Base-by-base conservation (phyloP, 1,284 basidiomycete species). In the Microbotryum lychnidis-dioicae region DNA sequence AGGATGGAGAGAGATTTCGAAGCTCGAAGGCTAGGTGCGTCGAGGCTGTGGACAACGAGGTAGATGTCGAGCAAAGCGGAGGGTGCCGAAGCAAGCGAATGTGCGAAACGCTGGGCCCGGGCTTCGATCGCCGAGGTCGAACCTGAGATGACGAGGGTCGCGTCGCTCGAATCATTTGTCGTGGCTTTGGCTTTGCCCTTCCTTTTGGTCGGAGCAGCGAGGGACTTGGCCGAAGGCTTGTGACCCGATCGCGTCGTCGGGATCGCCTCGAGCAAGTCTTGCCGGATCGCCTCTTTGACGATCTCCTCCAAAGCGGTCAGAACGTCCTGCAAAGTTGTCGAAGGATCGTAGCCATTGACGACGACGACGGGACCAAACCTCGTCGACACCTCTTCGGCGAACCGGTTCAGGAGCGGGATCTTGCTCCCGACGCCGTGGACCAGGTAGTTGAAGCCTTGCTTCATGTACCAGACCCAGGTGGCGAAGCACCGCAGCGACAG, bases 381-480 rank as follows among this genome's bases (percentile, higher is more conserved):
- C 31, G 57, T 47, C 6, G 60, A 42, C 37, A 42, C 31, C 3
- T 79, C 71, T 6, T 75, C 77, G 2, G 86, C 87, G 66, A 94
- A 87, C 23, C 80, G 76, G 73, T 93, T 89, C 27, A 96, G 76
- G 6, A 87, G 68, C 16, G 73, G 75, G 56, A 88, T 80, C 73
- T 96, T 97, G 25, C 88, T 91, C 1, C 92, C 92, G 70, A 84
- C 83, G 0, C 92, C 92, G 70, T 91, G 89, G 72, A 89, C 84
- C 12, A 92, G 74, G 57, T 96, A 76, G 73, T 89, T 91, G 79
- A 91, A 94, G 1, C 88, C 90, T 70, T 85, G 81, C 1, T 80
- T 77, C 25, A 96, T 80, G 74, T 94, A 89, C 60, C 79, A 77
- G 37, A 81, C 75, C 75, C 86, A 88, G 55, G 84, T 81, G 21